These are phyloP conservation scores for Aspergillus sp. DNA, from an alignment of 2,329 filamentous ascomycete genomes.

Conservation along the genomic window DNA sequence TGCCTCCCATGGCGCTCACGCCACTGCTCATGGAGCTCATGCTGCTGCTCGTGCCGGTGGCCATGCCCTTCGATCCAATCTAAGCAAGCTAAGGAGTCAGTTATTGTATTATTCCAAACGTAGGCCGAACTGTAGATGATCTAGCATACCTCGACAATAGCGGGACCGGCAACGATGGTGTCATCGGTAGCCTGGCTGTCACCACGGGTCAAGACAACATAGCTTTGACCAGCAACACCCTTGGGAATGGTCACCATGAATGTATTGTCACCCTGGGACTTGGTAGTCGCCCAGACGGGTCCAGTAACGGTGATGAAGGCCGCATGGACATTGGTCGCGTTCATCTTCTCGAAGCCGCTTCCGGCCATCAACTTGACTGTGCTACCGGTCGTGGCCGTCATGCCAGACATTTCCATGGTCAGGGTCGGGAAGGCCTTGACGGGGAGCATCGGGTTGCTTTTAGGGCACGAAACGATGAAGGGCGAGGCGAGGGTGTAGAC, in stretches of 20 bases:
- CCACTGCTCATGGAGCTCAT: too few species aligned
- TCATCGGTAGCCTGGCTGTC: constrained; percentile 17
- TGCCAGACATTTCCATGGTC: constrained; percentile 3
- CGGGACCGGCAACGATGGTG: constrained; percentile 24
- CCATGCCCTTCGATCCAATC: background rate
- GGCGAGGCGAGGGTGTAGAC: constrained; percentile 57
- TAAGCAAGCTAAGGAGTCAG: background rate
- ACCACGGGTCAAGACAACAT: constrained; percentile 20
- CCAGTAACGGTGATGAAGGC: constrained; percentile 18
- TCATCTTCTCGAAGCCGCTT: constrained; percentile 16
- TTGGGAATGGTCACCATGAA: constrained; percentile 18
- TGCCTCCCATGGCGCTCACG: background rate
- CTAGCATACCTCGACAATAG: constrained; percentile 21
- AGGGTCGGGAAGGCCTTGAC: constrained; percentile 54
- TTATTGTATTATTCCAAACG: background rate
- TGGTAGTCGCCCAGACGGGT: constrained; percentile 10
- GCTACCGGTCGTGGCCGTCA: constrained; percentile 10
- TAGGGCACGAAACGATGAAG: constrained; percentile 54
- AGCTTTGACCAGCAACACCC: constrained; percentile 20
- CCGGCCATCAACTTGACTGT: constrained; percentile 17
- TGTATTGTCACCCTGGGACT: constrained; percentile 5
- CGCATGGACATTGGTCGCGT: constrained; percentile 10
- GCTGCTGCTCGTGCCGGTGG: too few species aligned
- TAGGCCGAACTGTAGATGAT: background rate
- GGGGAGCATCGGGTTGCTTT: constrained; percentile 47